Percentiles rank a stretch among this genome's conserved stretches.
These are phyloP conservation scores for Rhodomyrtus psidioides DNA, from an alignment of 441 rosid genomes.

Conservation along the genomic window DNA sequence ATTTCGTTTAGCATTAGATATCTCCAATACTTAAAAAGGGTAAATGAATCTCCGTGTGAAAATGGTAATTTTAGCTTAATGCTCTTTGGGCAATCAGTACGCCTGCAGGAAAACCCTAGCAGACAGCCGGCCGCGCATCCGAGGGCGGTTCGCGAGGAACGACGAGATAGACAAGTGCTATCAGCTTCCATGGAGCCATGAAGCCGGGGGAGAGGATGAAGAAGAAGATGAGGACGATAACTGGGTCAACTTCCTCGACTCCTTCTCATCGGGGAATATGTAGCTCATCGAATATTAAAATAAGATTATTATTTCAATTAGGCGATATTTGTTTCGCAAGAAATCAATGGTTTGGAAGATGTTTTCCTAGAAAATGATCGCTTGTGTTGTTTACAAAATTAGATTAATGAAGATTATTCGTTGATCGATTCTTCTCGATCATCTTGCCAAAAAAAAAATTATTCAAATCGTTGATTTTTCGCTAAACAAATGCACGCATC, in stretches of 20 bases:
- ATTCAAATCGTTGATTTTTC: not conserved
- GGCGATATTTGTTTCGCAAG: not conserved
- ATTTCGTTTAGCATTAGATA: not conserved
- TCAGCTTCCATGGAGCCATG: slow-evolving; percentile 34
- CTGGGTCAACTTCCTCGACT: slow-evolving; percentile 64
- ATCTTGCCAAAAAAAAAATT: not conserved
- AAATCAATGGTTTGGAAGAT: not conserved
- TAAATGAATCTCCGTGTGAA: not conserved
- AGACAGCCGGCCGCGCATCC: slow-evolving; percentile 85
- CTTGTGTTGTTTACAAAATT: not conserved
- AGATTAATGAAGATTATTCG: not conserved
- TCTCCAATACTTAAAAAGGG: not conserved
- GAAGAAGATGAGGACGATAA: slow-evolving; percentile 53
- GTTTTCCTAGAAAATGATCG: not conserved
- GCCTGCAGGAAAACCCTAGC: slow-evolving; percentile 94
- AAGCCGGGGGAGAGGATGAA: slow-evolving; percentile 28
- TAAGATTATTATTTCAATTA: not conserved
- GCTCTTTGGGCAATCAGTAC: slow-evolving; percentile 31
- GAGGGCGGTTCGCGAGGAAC: slow-evolving; percentile 89
- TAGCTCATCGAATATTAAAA: slow-evolving; percentile 16
- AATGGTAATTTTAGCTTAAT: not conserved
- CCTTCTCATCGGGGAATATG: slow-evolving; percentile 40
- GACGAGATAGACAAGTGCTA: slow-evolving; percentile 52
- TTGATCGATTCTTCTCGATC: not conserved
- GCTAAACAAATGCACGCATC: not conserved